Evolutionary conservation across 768 basidiomycete genomes (phyloP).

Genomic region (Termitomyces sp.): DNA sequence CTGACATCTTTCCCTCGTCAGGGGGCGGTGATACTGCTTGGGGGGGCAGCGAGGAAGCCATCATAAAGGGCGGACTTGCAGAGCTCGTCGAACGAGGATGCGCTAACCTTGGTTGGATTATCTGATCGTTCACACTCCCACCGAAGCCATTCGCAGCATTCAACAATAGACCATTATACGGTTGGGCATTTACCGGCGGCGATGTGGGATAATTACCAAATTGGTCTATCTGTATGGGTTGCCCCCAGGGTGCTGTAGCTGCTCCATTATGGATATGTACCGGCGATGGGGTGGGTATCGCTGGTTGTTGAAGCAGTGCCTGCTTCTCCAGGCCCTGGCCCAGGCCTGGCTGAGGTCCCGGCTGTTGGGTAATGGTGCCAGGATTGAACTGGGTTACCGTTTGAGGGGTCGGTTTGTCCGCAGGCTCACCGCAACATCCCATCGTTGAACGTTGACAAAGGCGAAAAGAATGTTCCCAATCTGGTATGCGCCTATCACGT

Average conservation of each 20-base stretch:
- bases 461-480: background rate
- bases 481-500: background rate
- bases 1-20: conserved; percentile 76
- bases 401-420: conserved; percentile 28
- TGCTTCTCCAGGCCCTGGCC: conserved; percentile 29
- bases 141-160: conserved; percentile 17
- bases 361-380: conserved; percentile 47
- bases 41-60: conserved; percentile 19
- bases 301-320: conserved; percentile 32
- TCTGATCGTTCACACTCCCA: conserved; percentile 20
- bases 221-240: conserved; percentile 29
- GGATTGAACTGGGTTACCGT: conserved; percentile 19
- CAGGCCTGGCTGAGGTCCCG: conserved; percentile 31
- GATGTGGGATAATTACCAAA: conserved; percentile 21
- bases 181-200: conserved; percentile 6
- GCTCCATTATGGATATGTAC: conserved; percentile 14
- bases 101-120: conserved; percentile 27
- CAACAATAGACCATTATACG: conserved; percentile 21
- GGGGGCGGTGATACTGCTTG: conserved; percentile 18
- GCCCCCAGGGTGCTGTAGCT: conserved; percentile 29
- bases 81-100: conserved; percentile 17
- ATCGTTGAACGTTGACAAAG: conserved; percentile 25
- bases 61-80: conserved; percentile 17
- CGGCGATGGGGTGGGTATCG: conserved; percentile 29
- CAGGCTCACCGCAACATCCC: conserved; percentile 62